phyloP scores from a whole-genome alignment of 2,329 filamentous ascomycete genomes.

The Phialocephala subalpina region DNA sequence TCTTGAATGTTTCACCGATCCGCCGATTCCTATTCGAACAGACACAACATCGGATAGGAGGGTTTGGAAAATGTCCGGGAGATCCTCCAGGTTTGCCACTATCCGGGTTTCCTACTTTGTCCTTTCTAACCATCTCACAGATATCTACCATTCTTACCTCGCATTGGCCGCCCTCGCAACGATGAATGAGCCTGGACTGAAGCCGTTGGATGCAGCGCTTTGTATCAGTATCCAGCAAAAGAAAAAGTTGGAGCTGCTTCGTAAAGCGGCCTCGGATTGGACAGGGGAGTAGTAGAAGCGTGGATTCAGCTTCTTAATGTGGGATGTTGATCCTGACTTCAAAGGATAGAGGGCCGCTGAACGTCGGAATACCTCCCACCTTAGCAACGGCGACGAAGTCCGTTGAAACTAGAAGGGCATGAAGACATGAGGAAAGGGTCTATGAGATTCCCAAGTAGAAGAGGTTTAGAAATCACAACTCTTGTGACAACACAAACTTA shows the following conservation, averaged over 20 bases:
- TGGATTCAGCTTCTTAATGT: conserved; percentile 38
- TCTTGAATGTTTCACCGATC: conserved; percentile 67
- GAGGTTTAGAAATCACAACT: not conserved
- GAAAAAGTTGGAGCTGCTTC: conserved; percentile 52
- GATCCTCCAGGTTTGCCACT: conserved; percentile 65
- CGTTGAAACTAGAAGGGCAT: not conserved
- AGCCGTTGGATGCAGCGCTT: conserved; percentile 75
- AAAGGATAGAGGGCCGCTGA: conserved; percentile 28
- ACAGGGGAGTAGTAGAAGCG: conserved; percentile 36
- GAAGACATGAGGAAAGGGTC: not conserved
- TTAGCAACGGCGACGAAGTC: not conserved
- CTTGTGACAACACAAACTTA: not conserved
- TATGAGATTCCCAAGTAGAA: not conserved
- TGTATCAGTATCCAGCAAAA: conserved; percentile 74
- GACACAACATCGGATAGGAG: conserved; percentile 86
- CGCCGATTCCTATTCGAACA: conserved; percentile 84
- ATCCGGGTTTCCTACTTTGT: not conserved
- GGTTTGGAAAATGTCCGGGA: conserved; percentile 78
- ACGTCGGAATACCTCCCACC: not conserved
- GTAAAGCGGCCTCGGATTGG: conserved; percentile 31
- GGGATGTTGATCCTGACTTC: conserved; percentile 38
- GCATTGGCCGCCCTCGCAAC: conserved; percentile 82
- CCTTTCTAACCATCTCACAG: conserved; percentile 43
- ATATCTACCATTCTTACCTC: conserved; percentile 89
- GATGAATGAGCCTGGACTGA: conserved; percentile 74